A percentile compares a stretch with the other conserved stretches of the same genome.
phyloP scores from a whole-genome alignment of 495 filamentous ascomycete species.

The Cercophora sp. region DNA sequence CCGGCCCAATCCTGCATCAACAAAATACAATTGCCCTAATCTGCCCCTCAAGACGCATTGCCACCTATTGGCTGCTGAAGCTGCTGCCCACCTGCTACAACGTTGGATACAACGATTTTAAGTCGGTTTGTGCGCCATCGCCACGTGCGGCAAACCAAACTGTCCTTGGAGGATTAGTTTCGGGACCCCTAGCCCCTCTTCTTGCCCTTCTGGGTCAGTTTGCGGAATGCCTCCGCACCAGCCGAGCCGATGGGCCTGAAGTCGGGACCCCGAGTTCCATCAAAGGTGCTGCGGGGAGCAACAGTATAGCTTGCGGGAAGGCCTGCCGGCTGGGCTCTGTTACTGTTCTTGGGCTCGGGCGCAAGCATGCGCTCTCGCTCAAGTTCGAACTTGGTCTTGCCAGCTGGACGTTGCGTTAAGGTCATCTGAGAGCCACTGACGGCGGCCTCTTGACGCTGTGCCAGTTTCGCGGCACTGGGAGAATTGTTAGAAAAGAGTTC shows the following conservation, averaged over 20 bases:
- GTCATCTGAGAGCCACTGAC: conserved; percentile 38
- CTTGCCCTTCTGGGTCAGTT: conserved; percentile 71
- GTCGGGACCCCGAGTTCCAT: conserved; percentile 34
- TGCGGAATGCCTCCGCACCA: conserved; percentile 76
- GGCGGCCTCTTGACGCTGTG: conserved; percentile 40
- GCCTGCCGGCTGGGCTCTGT: conserved; percentile 67
- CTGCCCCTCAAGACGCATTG: no score
- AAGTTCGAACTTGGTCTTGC: conserved; percentile 49
- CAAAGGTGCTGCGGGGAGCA: conserved; percentile 62
- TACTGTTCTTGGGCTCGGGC: conserved; percentile 57
- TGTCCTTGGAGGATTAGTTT: no score
- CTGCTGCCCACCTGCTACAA: no score
- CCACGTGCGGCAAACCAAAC: no score
- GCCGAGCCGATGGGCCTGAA: conserved; percentile 64
- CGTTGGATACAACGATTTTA: no score
- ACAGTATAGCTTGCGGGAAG: conserved; percentile 76
- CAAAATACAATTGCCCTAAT: no score
- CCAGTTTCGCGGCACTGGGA: conserved; percentile 48
- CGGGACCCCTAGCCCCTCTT: conserved; percentile 43
- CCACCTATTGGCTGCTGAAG: no score
- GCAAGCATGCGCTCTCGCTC: conserved; percentile 69
- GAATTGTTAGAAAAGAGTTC: conserved; percentile 1
- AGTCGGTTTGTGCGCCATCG: no score
- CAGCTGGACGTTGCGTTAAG: conserved; percentile 42
- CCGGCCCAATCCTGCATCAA: no score